Percentiles rank a stretch among this genome's conserved stretches.
Evolutionary conservation across 768 basidiomycete species (phyloP).

Genomic region (Russula virescens): DNA sequence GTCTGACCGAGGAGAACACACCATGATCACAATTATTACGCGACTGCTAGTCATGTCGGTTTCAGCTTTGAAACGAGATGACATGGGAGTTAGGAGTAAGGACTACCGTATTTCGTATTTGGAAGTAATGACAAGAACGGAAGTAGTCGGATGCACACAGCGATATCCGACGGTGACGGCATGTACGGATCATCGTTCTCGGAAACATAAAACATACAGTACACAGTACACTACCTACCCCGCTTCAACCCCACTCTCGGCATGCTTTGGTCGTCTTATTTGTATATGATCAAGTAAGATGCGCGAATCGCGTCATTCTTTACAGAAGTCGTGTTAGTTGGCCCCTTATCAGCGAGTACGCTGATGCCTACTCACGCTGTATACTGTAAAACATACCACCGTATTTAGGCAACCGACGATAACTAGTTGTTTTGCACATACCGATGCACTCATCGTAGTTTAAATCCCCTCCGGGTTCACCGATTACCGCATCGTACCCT

Average conservation of each 20-base stretch:
- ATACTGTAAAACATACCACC: constrained; percentile 17
- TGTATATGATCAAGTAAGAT: constrained; percentile 25
- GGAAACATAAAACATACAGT: neutral
- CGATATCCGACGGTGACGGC: neutral
- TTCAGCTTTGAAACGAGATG: too few species aligned
- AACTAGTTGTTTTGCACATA: constrained; percentile 5
- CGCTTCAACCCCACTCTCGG: neutral
- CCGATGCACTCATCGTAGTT: constrained; percentile 30
- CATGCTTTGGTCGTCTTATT: neutral
- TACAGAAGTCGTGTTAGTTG: neutral
- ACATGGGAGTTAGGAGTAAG: neutral
- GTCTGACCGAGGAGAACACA: neutral
- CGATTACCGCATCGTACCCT: constrained; percentile 27
- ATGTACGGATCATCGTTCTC: neutral
- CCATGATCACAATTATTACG: constrained; percentile 12
- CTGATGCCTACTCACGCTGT: constrained; percentile 20
- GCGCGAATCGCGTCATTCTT: constrained; percentile 29
- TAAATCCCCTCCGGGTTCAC: constrained; percentile 28
- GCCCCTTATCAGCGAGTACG: neutral
- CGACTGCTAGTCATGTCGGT: neutral
- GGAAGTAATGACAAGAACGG: neutral
- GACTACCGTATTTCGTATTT: too few species aligned
- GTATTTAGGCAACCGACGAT: neutral
- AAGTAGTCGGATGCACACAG: neutral
- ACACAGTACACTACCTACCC: too few species aligned